Evolutionary conservation across 2,329 filamentous ascomycete genomes (phyloP).

Genomic region (Diaporthe sp.): DNA sequence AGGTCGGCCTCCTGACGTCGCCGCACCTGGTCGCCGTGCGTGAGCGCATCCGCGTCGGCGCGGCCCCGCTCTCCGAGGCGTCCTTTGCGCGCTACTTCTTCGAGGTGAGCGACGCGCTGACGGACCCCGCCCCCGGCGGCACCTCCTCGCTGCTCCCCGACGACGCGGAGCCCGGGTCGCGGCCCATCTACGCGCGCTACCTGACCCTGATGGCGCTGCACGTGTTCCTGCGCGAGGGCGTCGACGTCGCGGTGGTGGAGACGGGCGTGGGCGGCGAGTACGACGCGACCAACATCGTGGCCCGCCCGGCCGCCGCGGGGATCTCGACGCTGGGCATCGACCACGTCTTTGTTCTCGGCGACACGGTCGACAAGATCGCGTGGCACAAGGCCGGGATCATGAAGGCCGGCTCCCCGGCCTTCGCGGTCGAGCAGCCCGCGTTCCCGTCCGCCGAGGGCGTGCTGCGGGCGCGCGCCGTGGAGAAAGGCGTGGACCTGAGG

Average conservation of each 20-base stretch:
- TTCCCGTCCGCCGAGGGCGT: slow-evolving; percentile 62
- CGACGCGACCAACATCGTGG: slow-evolving; percentile 77
- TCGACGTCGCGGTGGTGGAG: slow-evolving; percentile 75
- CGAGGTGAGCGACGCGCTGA: slow-evolving; percentile 73
- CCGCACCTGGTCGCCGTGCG: slow-evolving; percentile 77
- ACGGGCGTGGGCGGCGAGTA: slow-evolving; percentile 77
- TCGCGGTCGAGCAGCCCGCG: slow-evolving; percentile 65
- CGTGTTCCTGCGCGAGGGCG: slow-evolving; percentile 72
- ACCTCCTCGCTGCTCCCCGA: slow-evolving; percentile 46
- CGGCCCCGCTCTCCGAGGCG: slow-evolving; percentile 67
- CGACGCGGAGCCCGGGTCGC: slow-evolving; percentile 51
- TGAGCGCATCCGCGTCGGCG: slow-evolving; percentile 76
- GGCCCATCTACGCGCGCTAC: slow-evolving; percentile 69
- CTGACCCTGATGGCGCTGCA: slow-evolving; percentile 78
- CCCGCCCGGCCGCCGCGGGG: slow-evolving; percentile 68
- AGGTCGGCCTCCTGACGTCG: slow-evolving; percentile 76
- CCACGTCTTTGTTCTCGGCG: slow-evolving; percentile 74
- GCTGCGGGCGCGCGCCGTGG: slow-evolving; percentile 67
- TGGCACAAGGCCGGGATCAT: slow-evolving; percentile 84
- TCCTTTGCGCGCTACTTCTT: slow-evolving; percentile 77
- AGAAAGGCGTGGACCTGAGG: slow-evolving; percentile 63
- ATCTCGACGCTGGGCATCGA: slow-evolving; percentile 79
- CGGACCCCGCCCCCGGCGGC: slow-evolving; percentile 44
- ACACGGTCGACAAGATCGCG: slow-evolving; percentile 75
- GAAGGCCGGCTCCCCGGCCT: slow-evolving; percentile 70